A percentile compares a stretch with the other conserved stretches of the same genome.
These are phyloP conservation scores for Penicillium sp. DNA, from an alignment of 2,329 filamentous ascomycete species.

Conservation along the genomic window DNA sequence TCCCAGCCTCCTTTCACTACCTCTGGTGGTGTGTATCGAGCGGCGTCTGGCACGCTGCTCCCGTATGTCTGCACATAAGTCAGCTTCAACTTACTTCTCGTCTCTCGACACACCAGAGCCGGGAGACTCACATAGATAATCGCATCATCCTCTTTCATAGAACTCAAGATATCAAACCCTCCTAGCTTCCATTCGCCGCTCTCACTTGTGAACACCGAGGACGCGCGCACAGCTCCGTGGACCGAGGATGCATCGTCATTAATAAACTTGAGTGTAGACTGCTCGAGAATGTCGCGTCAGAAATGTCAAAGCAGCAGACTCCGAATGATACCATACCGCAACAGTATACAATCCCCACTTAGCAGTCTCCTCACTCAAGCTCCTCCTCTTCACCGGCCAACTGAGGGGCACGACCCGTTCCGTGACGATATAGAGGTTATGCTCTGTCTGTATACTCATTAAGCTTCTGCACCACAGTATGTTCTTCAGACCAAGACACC, in stretches of 20 bases:
- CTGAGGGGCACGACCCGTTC: conserved; percentile 81
- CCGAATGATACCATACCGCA: conserved; percentile 54
- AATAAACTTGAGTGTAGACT: conserved; percentile 92
- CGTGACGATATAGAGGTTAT: conserved; percentile 93
- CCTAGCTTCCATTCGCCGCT: conserved; percentile 97
- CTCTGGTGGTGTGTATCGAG: conserved; percentile 81
- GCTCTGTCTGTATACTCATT: conserved; percentile 66
- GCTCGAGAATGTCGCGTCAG: neutral
- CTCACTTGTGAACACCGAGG: conserved; percentile 87
- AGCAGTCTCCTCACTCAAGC: conserved; percentile 81
- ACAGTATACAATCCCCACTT: conserved; percentile 94
- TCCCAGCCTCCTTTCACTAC: conserved; percentile 87
- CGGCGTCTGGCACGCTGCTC: conserved; percentile 78
- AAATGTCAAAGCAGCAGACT: neutral
- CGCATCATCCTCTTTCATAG: conserved; percentile 91
- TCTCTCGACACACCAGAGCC: neutral
- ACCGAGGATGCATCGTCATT: conserved; percentile 90
- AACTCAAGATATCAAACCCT: conserved; percentile 90
- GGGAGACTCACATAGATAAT: conserved; percentile 69
- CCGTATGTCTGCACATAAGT: conserved; percentile 65
- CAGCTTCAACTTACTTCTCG: neutral
- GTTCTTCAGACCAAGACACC: neutral
- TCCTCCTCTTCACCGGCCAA: conserved; percentile 87
- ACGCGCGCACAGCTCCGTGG: conserved; percentile 79
- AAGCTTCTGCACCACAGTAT: conserved; percentile 2